Percentiles rank a stretch among this genome's conserved stretches.
These are phyloP conservation scores for Lolium multiflorum DNA, from an alignment of 176 grass and related monocot genomes.

Conservation along the genomic window DNA sequence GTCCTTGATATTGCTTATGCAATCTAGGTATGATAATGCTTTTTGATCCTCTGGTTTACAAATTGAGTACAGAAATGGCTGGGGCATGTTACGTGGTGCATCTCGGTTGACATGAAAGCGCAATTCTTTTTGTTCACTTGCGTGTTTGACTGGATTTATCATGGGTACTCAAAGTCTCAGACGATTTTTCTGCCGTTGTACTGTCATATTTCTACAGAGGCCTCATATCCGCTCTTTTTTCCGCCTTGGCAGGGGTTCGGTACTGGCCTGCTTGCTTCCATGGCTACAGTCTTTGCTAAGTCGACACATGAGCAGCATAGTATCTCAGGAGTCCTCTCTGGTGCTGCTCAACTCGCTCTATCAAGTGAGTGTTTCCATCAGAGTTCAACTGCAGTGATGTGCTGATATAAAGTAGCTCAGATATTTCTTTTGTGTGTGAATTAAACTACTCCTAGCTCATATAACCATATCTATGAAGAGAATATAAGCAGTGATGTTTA, in stretches of 20 bases:
- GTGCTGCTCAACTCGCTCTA: slow-evolving; percentile 80
- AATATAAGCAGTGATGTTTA: not conserved
- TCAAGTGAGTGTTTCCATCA: slow-evolving; percentile 55
- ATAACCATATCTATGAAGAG: not conserved
- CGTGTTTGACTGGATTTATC: not conserved
- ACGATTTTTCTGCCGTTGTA: not conserved
- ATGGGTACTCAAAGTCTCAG: not conserved
- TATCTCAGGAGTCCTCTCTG: slow-evolving; percentile 81
- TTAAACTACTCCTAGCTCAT: not conserved
- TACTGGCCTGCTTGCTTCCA: slow-evolving; percentile 67
- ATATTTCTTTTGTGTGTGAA: not conserved
- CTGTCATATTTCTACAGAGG: not conserved
- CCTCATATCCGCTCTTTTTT: slow-evolving; percentile 10
- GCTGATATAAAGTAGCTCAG: not conserved
- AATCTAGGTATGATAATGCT: slow-evolving; percentile 55
- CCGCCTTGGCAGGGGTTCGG: slow-evolving; percentile 54
- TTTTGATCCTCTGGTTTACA: not conserved
- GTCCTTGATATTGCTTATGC: slow-evolving; percentile 49
- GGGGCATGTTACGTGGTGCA: not conserved
- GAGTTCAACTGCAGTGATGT: not conserved
- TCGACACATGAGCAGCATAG: slow-evolving; percentile 82
- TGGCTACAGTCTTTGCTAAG: slow-evolving; percentile 83
- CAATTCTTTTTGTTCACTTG: not conserved
- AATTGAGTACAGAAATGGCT: not conserved
- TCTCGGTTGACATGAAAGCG: not conserved